Base-by-base conservation (phyloP, 176 grass and related monocot genomes). In the Coix lacrymajobi region DNA sequence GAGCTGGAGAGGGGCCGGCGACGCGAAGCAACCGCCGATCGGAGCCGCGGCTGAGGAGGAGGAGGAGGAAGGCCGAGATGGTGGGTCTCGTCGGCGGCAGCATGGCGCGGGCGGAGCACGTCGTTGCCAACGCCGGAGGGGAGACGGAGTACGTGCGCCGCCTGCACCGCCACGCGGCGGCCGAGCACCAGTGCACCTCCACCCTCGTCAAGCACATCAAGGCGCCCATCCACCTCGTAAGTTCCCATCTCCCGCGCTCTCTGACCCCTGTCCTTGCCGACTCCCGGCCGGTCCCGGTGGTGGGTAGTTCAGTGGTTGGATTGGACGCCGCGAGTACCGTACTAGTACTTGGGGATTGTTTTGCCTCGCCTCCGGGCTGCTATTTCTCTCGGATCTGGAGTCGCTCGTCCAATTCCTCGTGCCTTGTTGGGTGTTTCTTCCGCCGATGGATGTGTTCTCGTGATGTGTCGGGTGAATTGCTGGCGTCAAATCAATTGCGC, bases 201-300 rank as follows among this genome's bases (percentile, higher is more conserved):
- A 75, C 79, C 9, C 87, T 97, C 67, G 82, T 92, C 54, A 94
- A 92, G 72, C 94, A 85, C 83, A 92, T 97, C 83, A 79, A 92
- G 37, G 90, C 94, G 41, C 94, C 94, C 52, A 78, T 97, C 16
- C 94, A 94, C 56, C 94, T 92, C 73, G 94, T 97, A 51, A 87
- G 89, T 63, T 34, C 4, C 22, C 25, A 10, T 25, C 54, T 0
- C 54, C 22, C 52, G 2, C 49, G 2, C 49, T 19, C 46, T 48
- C 45, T 16, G 16, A 40, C 39, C 28, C 1, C 57, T 4, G 48
- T 56, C 22, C 41, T 38, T 45, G 10, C 66, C 40, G 15, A 9
- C 38, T 14, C 7, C 7, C 41, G 39, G 11, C 24, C 22, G 39
- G n/a, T 4, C 10, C 24, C 58, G 58, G 58, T 15, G 25, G 37